Base-by-base conservation (phyloP, 257 asterid genomes). In the Mentha longifolia region DNA sequence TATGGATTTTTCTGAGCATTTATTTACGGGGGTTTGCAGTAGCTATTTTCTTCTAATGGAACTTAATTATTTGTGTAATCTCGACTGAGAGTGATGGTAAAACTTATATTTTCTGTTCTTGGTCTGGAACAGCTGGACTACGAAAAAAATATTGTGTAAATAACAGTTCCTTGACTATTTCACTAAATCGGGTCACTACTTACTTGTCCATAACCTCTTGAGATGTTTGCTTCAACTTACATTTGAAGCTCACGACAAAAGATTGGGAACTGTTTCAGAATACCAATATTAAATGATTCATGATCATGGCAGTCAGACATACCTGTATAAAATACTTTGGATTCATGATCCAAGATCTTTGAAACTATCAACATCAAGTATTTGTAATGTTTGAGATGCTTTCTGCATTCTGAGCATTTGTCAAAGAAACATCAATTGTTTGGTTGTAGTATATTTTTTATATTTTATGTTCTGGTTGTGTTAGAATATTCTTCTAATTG, bases 301-400 rank as follows among this genome's bases (percentile, higher is more conserved):
- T 28, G 31, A 55, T 65, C 33, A 12, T 30, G 35, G 12, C 25
- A 17, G 22, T 54, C 50, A 41, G 2, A 35, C 20, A 39, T 20
- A 17, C 17, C 47, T 39, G 10, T 15, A 25, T 9, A 7, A 37
- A 14, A 17, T 20, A 12, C 10, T 65, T 16, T 20, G 31, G 20
- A 9, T 6, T 67, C 63, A 58, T 46, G 56, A 71, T 51, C 46
- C 51, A 22, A 13, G 47, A 55, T 45, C 22, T 46, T 46, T 54
- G 60, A 68, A 47, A 17, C 51, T 68, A 25, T 54, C 64, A 9
- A 22, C 61, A 74, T 33, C 61, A 39, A 59, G 25, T 19, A n/a
- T 37, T 30, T 30, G 55, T 47, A 20, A 66, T 43, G 45, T 30
- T 30, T n/a, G 46, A 4, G 37, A 62, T 72, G 63, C 9, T 19